Evolutionary conservation across 2,329 filamentous ascomycete species (phyloP), one percentile per base, ranked within the genome.

Genomic region (Colletotrichum nymphaeae): DNA sequence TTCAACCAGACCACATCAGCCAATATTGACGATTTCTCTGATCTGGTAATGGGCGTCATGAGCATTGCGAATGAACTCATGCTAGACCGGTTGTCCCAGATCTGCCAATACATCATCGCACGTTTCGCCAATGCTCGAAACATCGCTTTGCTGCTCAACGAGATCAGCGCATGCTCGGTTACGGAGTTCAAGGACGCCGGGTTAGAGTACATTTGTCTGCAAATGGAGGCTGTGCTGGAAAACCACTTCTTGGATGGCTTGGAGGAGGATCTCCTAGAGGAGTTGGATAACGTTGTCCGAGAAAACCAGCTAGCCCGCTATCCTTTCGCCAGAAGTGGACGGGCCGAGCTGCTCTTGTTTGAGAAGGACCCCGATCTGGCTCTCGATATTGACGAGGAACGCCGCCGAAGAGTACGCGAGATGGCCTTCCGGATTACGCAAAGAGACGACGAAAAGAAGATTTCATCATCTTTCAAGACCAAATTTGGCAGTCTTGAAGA

Each of bases 21-120:
- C 19, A 92, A 92, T 73, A 83, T 97, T 6, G 95, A 98, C 76
- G 93, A 95, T 58, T 95, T 98, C 75, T 91, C 95, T 5, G 95
- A 98, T 77, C 86, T 97, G n/a, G 88, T 98, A 9, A 89, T 98
- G 84, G 95, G 98, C 77, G 94, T 98, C 57, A 93, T 98, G 89
- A 91, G 91, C 69, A 93, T 94, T 65, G 95, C 95, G 14, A 97
- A 99, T 79, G 96, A 99, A 82, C 85, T 99, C 70, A 98, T 99
- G 95, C 88, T 99, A 59, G 95, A 98, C 80, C 90, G 95, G 7
- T 85, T 99, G 5, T 95, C 94, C 5, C 94, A 98, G 80, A 91
- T 97, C 32, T 98, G 97, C 81, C 97, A 99, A 80, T 91, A 90
- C 72, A 84, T 95, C 26, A 89, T 98, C 72, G 95, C 95, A 46